Evolutionary conservation across 2,329 filamentous ascomycete genomes (phyloP), one percentile per base, ranked within the genome.

Genomic region (Dryadomyces quercus-mongolicae): DNA sequence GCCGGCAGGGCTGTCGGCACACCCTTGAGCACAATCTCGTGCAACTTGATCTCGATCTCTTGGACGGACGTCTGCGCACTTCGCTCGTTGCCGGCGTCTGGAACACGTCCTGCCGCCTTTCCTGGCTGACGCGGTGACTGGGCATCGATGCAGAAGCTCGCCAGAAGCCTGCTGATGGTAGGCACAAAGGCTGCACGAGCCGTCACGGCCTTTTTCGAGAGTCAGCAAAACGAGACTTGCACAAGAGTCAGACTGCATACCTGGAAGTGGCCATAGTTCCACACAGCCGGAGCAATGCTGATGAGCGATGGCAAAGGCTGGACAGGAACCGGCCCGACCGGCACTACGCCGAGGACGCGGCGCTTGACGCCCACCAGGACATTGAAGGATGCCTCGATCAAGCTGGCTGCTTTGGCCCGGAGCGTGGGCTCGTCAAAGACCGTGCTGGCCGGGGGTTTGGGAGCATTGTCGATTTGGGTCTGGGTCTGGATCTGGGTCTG

Each of bases 211-310:
- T 59, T 5, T n/a, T n/a, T n/a, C n/a, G 21, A 5, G 16, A 1
- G 25, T 34, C 21, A 43, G 18, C 16, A 5, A 18, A 7, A 12
- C 12, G 7, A 18, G 8, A 12, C 12, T 31, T 21, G 46, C 18
- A 36, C 1, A 50, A 15, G 25, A 18, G 16, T 15, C 9, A 15
- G 25, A n/a, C 12, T 3, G 3, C 56, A 0, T 56, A 59, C 59
- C 54, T 56, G 53, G 16, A 62, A 57, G 34, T 58, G 55, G 10
- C 51, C 36, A 4, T 54, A 36, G 45, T 57, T 62, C 58, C 60
- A 62, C 12, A 59, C 58, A 1, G 59, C 58, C 2, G 61, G 61
- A 1, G 61, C 61, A 10, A 62, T 51, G 9, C 57, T 55, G 1
- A 60, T 31, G 2, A 62, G 51, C 0, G 58, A 54, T 40, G 36